Conservation (phyloP, 257 asterid genomes). For the Linaria vulgaris region DNA sequence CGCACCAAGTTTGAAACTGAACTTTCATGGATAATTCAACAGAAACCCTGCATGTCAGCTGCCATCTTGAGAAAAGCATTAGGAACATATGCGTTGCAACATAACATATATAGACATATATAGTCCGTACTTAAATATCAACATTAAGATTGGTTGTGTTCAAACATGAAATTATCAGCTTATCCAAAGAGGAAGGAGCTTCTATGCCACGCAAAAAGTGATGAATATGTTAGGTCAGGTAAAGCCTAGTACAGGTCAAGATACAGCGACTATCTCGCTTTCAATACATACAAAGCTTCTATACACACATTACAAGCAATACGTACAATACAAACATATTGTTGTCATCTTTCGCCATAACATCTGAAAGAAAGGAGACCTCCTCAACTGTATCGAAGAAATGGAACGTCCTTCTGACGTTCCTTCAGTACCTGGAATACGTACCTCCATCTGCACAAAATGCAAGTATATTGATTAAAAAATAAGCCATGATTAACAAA, state of each 20-base stretch:
- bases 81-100: too few species aligned
- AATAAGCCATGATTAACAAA: neutral
- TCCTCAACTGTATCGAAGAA: neutral
- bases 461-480: neutral
- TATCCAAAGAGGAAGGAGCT: too few species aligned
- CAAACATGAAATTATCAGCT: too few species aligned
- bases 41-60: too few species aligned
- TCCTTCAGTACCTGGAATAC: constrained; percentile 5
- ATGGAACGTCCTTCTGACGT: neutral
- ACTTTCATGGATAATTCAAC: too few species aligned
- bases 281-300: constrained; percentile 6
- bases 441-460: constrained; percentile 28
- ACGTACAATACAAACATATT: neutral
- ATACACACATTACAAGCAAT: neutral
- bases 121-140: too few species aligned
- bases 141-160: too few species aligned
- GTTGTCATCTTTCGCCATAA: neutral
- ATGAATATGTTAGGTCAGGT: neutral
- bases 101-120: too few species aligned
- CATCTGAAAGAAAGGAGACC: constrained; percentile 8
- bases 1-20: too few species aligned
- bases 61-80: too few species aligned
- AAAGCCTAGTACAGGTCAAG: too few species aligned
- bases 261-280: neutral
- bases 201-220: too few species aligned